These are phyloP conservation scores for Rubia tinctorum DNA, from an alignment of 305 asterid species.

Conservation along the genomic window DNA sequence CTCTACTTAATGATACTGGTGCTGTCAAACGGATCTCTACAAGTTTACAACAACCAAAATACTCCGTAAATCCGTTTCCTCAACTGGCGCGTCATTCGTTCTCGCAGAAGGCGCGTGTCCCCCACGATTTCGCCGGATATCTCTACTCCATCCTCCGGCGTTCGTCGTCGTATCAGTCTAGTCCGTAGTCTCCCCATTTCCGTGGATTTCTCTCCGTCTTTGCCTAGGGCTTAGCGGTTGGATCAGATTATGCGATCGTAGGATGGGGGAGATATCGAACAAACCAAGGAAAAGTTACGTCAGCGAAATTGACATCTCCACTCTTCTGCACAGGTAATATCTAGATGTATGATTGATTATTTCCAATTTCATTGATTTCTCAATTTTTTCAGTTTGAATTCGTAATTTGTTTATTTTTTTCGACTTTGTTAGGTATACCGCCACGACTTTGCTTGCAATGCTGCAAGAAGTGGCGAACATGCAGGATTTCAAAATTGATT, in stretches of 20 bases:
- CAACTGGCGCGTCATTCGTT: neutral
- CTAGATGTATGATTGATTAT: neutral
- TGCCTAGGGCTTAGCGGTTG: conserved; percentile 21
- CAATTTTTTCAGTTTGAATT: neutral
- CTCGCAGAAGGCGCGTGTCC: neutral
- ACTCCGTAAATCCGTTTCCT: neutral
- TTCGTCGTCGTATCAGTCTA: conserved; percentile 1
- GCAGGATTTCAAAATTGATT: conserved; percentile 55
- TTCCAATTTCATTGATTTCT: neutral
- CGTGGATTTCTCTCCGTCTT: neutral
- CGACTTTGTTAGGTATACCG: conserved; percentile 43
- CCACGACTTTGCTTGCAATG: conserved; percentile 54
- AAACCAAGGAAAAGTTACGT: conserved; percentile 46
- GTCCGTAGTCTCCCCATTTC: neutral
- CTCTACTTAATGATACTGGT: too few species aligned
- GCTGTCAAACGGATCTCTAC: too few species aligned
- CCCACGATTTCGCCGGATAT: conserved; percentile 1
- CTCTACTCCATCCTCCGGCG: neutral
- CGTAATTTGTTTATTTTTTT: neutral
- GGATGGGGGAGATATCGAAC: conserved; percentile 56
- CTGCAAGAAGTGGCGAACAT: conserved; percentile 70
- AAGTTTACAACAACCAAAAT: too few species aligned
- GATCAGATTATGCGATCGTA: neutral
- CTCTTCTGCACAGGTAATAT: conserved; percentile 46
- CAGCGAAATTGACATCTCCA: conserved; percentile 47